Evolutionary conservation across 148 eudicot species (phyloP).

Genomic region (Heliamphora exappendiculata): DNA sequence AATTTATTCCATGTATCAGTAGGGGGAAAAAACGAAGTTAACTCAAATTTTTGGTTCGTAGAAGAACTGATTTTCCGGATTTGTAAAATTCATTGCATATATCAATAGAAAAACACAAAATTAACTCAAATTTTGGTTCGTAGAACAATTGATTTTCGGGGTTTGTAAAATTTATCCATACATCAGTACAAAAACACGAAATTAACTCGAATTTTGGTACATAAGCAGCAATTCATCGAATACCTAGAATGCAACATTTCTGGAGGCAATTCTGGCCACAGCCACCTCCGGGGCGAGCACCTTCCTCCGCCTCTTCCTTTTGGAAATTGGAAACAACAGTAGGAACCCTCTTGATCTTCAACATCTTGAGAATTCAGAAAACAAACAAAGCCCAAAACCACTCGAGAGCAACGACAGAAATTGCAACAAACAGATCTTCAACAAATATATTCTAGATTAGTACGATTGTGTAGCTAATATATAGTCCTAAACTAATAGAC

Average conservation of each 20-base stretch:
- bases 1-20: background rate
- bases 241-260: conserved; percentile 83
- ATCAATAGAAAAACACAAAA: too few species aligned
- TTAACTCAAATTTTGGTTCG: too few species aligned
- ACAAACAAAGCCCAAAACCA: background rate
- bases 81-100: too few species aligned
- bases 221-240: conserved; percentile 6
- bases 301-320: conserved; percentile 76
- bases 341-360: conserved; percentile 93
- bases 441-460: background rate
- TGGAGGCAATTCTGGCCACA: conserved; percentile 92
- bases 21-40: too few species aligned
- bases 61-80: too few species aligned
- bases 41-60: too few species aligned
- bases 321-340: conserved; percentile 87
- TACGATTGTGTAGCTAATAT: background rate
- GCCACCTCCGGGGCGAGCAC: conserved; percentile 33
- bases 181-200: background rate
- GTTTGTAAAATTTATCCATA: background rate
- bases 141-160: too few species aligned
- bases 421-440: background rate
- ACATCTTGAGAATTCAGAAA: conserved; percentile 32
- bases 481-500: background rate
- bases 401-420: background rate
- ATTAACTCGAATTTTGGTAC: background rate